These are phyloP conservation scores for Neopestalotiopsis rosae DNA, from an alignment of 2,329 filamentous ascomycete species.

Conservation along the genomic window DNA sequence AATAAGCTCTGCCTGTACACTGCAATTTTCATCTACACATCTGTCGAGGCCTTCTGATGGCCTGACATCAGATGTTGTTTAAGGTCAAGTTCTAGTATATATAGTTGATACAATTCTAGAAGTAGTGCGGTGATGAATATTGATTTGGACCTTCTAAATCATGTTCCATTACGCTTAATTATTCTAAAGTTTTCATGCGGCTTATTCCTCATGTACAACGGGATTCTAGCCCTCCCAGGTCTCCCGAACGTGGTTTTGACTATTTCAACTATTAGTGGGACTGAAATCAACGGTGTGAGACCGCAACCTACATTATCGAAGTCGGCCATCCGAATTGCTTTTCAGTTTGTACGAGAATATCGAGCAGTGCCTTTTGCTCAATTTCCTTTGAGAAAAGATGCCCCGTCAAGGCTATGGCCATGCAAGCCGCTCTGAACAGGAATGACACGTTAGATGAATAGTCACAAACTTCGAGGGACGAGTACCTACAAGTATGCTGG, in stretches of 20 bases:
- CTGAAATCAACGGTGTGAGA: not conserved
- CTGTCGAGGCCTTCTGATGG: not conserved
- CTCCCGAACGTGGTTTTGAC: not conserved
- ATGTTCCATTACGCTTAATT: not conserved
- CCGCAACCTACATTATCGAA: conserved; percentile 9
- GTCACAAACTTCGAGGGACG: not conserved
- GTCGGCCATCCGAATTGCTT: conserved; percentile 25
- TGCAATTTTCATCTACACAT: not conserved
- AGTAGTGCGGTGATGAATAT: not conserved
- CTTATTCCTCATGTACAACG: not conserved
- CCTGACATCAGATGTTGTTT: not conserved
- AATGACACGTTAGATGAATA: not conserved
- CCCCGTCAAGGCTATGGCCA: conserved; percentile 35
- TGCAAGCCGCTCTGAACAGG: conserved; percentile 24
- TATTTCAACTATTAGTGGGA: not conserved
- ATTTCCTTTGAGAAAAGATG: conserved; percentile 39
- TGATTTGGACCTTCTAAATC: not conserved
- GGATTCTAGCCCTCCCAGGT: not conserved
- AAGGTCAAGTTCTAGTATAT: not conserved
- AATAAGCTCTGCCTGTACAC: not conserved
- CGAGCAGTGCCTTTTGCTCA: conserved; percentile 38
- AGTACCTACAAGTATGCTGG: conserved; percentile 28
- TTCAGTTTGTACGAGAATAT: conserved; percentile 38
- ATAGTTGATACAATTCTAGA: not conserved
- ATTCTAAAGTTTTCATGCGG: not conserved